Evolutionary conservation across 129 eudicot species (phyloP).

Genomic region (Kitagawia praeruptora): DNA sequence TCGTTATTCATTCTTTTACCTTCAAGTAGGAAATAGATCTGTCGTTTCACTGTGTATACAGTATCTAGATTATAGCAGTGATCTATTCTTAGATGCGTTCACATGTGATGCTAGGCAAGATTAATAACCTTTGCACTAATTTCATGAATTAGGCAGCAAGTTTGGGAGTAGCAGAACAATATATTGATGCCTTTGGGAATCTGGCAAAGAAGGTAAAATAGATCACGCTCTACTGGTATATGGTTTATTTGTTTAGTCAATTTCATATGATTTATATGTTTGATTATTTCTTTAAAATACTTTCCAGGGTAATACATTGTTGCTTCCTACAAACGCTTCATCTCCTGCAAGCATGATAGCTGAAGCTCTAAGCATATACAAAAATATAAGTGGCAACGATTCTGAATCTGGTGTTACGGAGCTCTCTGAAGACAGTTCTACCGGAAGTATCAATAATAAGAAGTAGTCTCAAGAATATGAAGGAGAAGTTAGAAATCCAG

Average conservation of each 20-base stretch:
- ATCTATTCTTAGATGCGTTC: not conserved
- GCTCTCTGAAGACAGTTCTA: slow-evolving; percentile 11
- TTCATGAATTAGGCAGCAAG: slow-evolving; percentile 77
- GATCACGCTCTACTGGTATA: not conserved
- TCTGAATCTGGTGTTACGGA: slow-evolving; percentile 2
- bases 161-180: slow-evolving; percentile 79
- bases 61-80: not conserved
- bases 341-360: slow-evolving; percentile 78
- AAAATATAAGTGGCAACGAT: slow-evolving; percentile 38
- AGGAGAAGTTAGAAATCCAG: slow-evolving; percentile 7
- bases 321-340: slow-evolving; percentile 66
- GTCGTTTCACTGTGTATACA: not conserved
- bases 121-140: not conserved
- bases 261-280: not conserved
- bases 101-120: not conserved
- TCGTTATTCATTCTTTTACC: not conserved
- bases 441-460: slow-evolving; percentile 12
- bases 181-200: slow-evolving; percentile 70
- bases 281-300: not conserved
- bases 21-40: not conserved
- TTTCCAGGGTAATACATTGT: slow-evolving; percentile 59
- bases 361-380: slow-evolving; percentile 65
- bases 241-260: not conserved
- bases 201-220: slow-evolving; percentile 77
- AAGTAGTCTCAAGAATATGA: not conserved